These are phyloP conservation scores for Mitragyna speciosa DNA, from an alignment of 257 asterid species.

Conservation along the genomic window DNA sequence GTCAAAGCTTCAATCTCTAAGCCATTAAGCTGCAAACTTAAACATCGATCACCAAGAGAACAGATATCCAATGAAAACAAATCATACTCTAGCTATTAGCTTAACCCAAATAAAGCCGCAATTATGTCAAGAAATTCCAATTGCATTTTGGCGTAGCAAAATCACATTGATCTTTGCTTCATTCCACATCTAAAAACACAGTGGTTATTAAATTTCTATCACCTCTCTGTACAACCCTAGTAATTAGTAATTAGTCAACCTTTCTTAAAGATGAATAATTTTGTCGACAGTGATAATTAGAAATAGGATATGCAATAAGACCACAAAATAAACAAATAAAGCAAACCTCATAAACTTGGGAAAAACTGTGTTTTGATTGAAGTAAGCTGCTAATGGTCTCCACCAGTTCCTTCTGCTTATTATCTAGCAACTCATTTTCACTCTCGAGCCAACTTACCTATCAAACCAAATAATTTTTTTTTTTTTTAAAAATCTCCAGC, in stretches of 20 bases:
- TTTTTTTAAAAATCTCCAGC: too few relatives aligned
- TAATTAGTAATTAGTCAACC: background rate
- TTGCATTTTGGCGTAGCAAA: background rate
- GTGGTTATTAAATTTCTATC: background rate
- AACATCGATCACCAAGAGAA: background rate
- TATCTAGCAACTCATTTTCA: slow-evolving; percentile 43
- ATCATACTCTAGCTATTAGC: background rate
- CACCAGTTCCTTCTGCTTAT: slow-evolving; percentile 37
- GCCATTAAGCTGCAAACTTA: background rate
- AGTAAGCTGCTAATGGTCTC: slow-evolving; percentile 35
- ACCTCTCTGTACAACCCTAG: background rate
- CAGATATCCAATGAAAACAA: too few relatives aligned
- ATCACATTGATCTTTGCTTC: background rate
- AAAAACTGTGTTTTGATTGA: slow-evolving; percentile 39
- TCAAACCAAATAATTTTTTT: background rate
- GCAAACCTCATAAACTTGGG: slow-evolving; percentile 45
- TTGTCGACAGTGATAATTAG: too few relatives aligned
- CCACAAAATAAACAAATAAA: background rate
- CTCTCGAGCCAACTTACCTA: slow-evolving; percentile 36
- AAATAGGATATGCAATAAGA: too few relatives aligned
- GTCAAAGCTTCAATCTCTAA: background rate
- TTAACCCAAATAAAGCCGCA: too few relatives aligned
- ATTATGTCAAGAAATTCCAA: background rate
- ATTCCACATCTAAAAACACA: too few relatives aligned
- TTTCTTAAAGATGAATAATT: too few relatives aligned